These are phyloP conservation scores for Triticum monococcum DNA, from an alignment of 176 grass and related monocot genomes.

Conservation along the genomic window DNA sequence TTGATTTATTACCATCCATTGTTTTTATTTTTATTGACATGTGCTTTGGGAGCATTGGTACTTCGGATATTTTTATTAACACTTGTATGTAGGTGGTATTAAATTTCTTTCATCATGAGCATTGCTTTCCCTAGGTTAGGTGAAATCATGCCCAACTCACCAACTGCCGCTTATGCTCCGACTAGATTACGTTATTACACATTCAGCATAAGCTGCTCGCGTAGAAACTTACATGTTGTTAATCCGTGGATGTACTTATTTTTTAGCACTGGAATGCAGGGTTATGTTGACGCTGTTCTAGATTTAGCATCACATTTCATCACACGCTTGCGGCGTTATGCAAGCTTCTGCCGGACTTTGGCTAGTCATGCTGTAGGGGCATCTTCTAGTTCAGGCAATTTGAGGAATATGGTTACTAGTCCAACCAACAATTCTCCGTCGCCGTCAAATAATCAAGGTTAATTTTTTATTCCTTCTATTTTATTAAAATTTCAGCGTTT, in stretches of 20 bases:
- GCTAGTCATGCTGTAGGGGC: slow-evolving; percentile 97
- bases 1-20: background rate
- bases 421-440: slow-evolving; percentile 82
- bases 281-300: slow-evolving; percentile 95
- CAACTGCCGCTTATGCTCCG: background rate
- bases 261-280: slow-evolving; percentile 53
- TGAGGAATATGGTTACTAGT: slow-evolving; percentile 85
- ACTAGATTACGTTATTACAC: slow-evolving; percentile 1
- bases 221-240: slow-evolving; percentile 19
- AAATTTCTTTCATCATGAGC: slow-evolving; percentile 2
- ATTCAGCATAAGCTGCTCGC: slow-evolving; percentile 7
- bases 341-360: slow-evolving; percentile 98
- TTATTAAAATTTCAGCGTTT: slow-evolving; percentile 15
- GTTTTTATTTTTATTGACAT: background rate
- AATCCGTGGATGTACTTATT: slow-evolving; percentile 25
- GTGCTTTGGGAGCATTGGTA: background rate
- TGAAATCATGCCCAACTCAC: slow-evolving; percentile 21
- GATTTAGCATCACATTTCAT: slow-evolving; percentile 99
- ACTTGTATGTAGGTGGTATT: background rate
- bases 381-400: slow-evolving; percentile 75
- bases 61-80: background rate
- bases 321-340: slow-evolving; percentile 89
- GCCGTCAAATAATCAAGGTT: slow-evolving; percentile 79
- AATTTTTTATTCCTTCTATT: slow-evolving; percentile 20
- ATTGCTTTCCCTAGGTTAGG: slow-evolving; percentile 11